Percentiles rank a stretch among this genome's conserved stretches.
phyloP scores from a whole-genome alignment of 768 basidiomycete genomes.

The Boletales sp. region DNA sequence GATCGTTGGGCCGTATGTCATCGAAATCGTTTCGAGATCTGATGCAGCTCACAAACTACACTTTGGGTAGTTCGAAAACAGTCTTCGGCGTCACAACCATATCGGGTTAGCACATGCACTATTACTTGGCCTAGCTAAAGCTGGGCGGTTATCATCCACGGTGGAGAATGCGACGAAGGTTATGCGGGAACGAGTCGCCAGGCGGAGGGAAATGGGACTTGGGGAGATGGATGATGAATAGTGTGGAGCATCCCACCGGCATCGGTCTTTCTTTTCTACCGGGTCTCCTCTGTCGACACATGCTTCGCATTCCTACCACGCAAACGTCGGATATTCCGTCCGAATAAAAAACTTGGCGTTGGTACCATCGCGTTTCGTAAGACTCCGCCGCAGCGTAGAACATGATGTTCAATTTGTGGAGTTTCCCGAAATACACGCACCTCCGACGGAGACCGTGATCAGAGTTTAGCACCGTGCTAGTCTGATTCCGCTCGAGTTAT shows the following conservation, averaged over 20 bases:
- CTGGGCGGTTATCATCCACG: constrained; percentile 55
- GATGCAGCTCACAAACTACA: constrained; percentile 1
- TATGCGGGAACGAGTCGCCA: constrained; percentile 42
- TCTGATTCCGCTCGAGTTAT: not conserved
- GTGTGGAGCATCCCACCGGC: constrained; percentile 1
- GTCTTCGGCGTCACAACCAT: constrained; percentile 82
- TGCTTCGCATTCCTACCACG: not conserved
- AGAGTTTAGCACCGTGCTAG: no score
- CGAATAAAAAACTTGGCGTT: no score
- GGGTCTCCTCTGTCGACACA: constrained; percentile 5
- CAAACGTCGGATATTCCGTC: not conserved
- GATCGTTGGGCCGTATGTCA: constrained; percentile 76
- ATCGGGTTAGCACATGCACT: constrained; percentile 77
- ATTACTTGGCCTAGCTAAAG: constrained; percentile 69
- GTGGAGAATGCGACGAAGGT: constrained; percentile 42
- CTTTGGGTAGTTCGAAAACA: constrained; percentile 73
- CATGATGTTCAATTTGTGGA: no score
- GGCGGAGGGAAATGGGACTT: constrained; percentile 38
- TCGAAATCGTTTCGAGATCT: not conserved
- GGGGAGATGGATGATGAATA: constrained; percentile 43
- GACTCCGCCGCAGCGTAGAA: no score
- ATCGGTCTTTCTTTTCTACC: not conserved
- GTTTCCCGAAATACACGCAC: no score
- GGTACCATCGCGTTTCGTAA: no score
- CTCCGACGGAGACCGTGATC: no score